Base-by-base conservation (phyloP, 768 basidiomycete genomes). In the Antrodiella citrinella region DNA sequence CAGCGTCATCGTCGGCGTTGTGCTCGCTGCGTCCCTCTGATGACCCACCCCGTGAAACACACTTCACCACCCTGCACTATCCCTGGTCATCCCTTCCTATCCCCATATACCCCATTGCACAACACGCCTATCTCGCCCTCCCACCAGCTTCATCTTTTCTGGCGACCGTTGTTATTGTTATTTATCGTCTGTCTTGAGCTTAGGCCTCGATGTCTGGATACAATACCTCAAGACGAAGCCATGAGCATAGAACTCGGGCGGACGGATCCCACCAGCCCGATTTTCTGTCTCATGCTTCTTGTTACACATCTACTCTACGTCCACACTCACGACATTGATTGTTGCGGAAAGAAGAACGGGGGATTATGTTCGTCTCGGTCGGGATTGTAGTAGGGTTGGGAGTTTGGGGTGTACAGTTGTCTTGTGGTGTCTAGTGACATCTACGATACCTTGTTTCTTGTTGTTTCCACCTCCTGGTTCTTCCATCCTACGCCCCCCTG, bases 1-100 rank as follows among this genome's bases (percentile, higher is more conserved):
- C 18, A 44, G 39, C 25, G 54, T 50, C 23, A 26, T 54, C 42
- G 51, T 35, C 25, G 54, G 51, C 42, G 48, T 45, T 19, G 9
- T 43, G 9, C 21, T 18, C 41, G 21, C 41, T 22, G 15, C 21
- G 15, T 5, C 21, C 41, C 21, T 43, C 41, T 43, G 18, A 43
- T 7, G 41, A 22, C 15, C 21, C 7, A n/a, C 7, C 5, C 41
- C 41, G 21, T 9, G 9, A 7, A 22, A 7, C 41, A 43, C 41
- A 35, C 30, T 35, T 15, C 30, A 7, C 30, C 30, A 35, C 7
- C 19, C 41, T n/a, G n/a, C n/a, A n/a, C n/a, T 43, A 22, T 18
- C 19, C n/a, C 15, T 18, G 41, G 7, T 18, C 15, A 9, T 18
- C 21, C 10, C 18, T 18, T 43, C 41, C 7, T 9, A 43, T 9